These are phyloP conservation scores for Arachnopeziza araneosa DNA, from an alignment of 2,329 filamentous ascomycete species.

Conservation along the genomic window DNA sequence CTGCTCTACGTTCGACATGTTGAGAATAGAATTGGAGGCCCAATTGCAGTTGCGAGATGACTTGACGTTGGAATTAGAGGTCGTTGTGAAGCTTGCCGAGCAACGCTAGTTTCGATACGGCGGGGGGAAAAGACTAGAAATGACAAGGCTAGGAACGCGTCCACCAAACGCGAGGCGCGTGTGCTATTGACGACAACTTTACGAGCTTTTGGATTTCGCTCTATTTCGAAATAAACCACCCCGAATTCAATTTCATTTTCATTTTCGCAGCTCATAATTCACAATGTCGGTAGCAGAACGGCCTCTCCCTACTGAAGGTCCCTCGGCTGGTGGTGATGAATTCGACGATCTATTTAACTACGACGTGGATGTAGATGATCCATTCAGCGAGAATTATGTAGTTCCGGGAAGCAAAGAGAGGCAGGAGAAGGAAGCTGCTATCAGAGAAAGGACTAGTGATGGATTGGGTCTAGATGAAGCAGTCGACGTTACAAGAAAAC, in stretches of 20 bases:
- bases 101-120: neutral
- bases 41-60: constrained; percentile 23
- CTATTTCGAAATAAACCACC: neutral
- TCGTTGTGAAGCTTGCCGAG: constrained; percentile 9
- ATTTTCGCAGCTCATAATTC: constrained; percentile 6
- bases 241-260: neutral
- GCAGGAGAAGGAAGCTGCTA: constrained; percentile 36
- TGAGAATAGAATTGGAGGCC: constrained; percentile 24
- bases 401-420: constrained; percentile 16
- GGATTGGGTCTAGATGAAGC: constrained; percentile 80
- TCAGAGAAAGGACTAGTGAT: constrained; percentile 41
- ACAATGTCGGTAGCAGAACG: constrained; percentile 13
- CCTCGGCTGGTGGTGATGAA: constrained; percentile 37
- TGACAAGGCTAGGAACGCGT: constrained; percentile 2
- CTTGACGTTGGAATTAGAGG: constrained; percentile 3
- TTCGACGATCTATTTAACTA: constrained; percentile 69
- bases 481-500: constrained; percentile 68
- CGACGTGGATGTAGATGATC: constrained; percentile 47
- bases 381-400: constrained; percentile 24
- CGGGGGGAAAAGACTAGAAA: neutral
- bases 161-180: neutral
- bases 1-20: constrained; percentile 33
- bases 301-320: constrained; percentile 4
- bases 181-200: neutral
- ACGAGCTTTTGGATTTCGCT: neutral